Percentiles rank a stretch among this genome's conserved stretches.
Evolutionary conservation across 805 yeast species (phyloP).

Genomic region (Pichia nakasei): DNA sequence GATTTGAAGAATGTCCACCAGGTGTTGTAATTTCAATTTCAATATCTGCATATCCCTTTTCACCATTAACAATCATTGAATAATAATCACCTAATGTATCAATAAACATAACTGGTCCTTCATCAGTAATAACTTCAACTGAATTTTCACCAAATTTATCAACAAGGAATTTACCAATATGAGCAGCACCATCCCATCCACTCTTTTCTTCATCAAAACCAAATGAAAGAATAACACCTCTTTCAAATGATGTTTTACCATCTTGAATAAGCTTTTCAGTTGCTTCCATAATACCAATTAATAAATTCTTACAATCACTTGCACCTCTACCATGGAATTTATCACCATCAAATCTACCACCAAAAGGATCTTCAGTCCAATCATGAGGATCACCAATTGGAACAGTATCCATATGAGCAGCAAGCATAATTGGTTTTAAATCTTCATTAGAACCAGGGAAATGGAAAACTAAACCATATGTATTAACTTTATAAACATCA

Average conservation of each 20-base stretch:
- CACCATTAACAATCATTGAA: slow-evolving; percentile 24
- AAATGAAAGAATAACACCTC: slow-evolving; percentile 56
- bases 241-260: slow-evolving; percentile 42
- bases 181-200: slow-evolving; percentile 54
- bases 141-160: slow-evolving; percentile 53
- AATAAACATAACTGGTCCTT: slow-evolving; percentile 37
- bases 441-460: slow-evolving; percentile 46
- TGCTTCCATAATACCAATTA: slow-evolving; percentile 60
- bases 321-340: slow-evolving; percentile 72
- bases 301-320: slow-evolving; percentile 62
- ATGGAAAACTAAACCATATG: slow-evolving; percentile 56
- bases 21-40: slow-evolving; percentile 41
- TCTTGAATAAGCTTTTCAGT: slow-evolving; percentile 42
- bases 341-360: slow-evolving; percentile 59
- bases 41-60: slow-evolving; percentile 34
- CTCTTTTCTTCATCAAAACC: slow-evolving; percentile 78
- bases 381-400: slow-evolving; percentile 51
- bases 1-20: slow-evolving; percentile 54
- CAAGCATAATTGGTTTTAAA: slow-evolving; percentile 56
- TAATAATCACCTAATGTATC: slow-evolving; percentile 28
- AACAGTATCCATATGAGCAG: slow-evolving; percentile 78
- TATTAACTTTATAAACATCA: slow-evolving; percentile 46
- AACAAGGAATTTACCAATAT: slow-evolving; percentile 38
- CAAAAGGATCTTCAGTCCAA: slow-evolving; percentile 64
- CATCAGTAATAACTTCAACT: slow-evolving; percentile 53